Base-by-base conservation (phyloP, 23 red algal species). In the Gracilaria vermiculophylla region DNA sequence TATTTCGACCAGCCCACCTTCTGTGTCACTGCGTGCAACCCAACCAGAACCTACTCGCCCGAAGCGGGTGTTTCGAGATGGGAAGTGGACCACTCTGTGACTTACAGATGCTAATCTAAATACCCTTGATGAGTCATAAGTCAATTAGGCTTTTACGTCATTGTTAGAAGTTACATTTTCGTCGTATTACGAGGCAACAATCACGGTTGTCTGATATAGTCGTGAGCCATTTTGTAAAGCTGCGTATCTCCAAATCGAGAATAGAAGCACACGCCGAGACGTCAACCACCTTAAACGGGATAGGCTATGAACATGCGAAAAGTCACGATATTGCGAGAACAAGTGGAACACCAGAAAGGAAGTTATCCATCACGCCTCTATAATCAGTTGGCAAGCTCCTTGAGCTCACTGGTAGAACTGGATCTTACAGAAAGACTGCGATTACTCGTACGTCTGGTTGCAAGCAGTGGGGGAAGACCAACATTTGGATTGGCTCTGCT, bases 61-160 rank as follows among this genome's bases (percentile, higher is more conserved):
- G 9, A 79, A 79, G 28, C 75, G 75, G 20, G 53, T 79, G 16
- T 85, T 85, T 71, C 58, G 81, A 34, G 81, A 85, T 70, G 81
- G 81, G 2, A 85, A 85, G 44, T 85, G 81, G 81, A 55, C 56
- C 54, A 66, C 31, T 24, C 40, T 62, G 55, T 82, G 37, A 82
- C 31, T 0, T 19, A 41, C 21, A 39, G 33, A 56, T 53, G 8
- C 49, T 25, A 33, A 16, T 19, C 13, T 23, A n/a, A 33, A 48
- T 39, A 28, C 12, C 23, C 2, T 20, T 80, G 53, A 16, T 12
- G 24, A 21, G 39, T 31, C 61, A 11, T 17, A 80, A 55, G 56
- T 55, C 21, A 55, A 42, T 64, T 82, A n/a, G 3, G 56, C 65
- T 25, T 61, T 56, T 82, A 65, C 25, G 28, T 57, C 43, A 82